Evolutionary conservation across 2,329 filamentous ascomycete genomes (phyloP), one percentile per base, ranked within the genome.

Genomic region (Ophiosphaerella korrae): DNA sequence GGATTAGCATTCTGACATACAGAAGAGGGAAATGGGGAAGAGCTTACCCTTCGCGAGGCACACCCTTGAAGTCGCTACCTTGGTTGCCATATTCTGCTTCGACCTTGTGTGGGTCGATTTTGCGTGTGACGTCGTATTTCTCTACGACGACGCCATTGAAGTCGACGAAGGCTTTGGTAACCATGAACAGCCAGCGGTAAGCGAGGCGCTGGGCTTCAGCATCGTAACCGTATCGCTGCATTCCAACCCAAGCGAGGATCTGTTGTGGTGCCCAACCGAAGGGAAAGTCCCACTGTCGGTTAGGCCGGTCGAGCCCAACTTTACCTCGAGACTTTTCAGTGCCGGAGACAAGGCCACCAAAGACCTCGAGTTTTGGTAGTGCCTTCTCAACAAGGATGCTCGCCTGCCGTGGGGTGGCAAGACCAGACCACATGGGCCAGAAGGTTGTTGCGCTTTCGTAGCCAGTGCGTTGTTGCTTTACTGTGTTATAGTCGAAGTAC

Each of bases 241-340:
- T 79, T 2, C 92, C 94, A 1, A 90, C 92, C 94, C 94, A 99
- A 1, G 94, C 93, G 36, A 99, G 84, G 78, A 99, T 97, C 78
- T 99, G 94, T 79, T 99, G 94, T 29, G 94, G 94, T 48, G 94
- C 94, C 94, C 94, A 99, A 52, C 94, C 94, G 70, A 94, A 97
- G 0, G 94, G 94, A 72, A 92, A 97, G 73, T 99, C 94, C 94
- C 94, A 99, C 73, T 99, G 94, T 63, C 94, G 86, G 74, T 97
- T 97, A 7, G 94, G 94, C 41, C 93, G 84, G 63, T 92, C 85
- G 34, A 97, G 75, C 11, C 89, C 87, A 54, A 96, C 80, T 29
- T 81, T 78, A 35, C 94, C 94, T 38, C 94, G 89, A 47, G 91
- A 96, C 74, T 92, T 85, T 70, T 96, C 87, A 0, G 93, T 96